These are phyloP conservation scores for Entophlyctis helioformis DNA, from an alignment of 192 early-diverging fungal genomes.

Conservation along the genomic window DNA sequence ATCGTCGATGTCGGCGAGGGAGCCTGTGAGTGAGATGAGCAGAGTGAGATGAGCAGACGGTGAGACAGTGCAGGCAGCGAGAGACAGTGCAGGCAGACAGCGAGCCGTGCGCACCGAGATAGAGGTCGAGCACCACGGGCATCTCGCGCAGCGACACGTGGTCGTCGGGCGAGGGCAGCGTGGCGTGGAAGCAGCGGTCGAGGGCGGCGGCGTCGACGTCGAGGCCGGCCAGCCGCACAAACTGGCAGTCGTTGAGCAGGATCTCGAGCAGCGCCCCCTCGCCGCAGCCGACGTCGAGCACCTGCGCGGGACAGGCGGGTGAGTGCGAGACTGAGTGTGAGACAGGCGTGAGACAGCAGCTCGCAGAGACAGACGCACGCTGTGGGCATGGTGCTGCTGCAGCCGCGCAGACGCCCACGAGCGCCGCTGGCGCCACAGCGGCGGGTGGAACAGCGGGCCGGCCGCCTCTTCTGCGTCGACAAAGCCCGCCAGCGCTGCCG, in stretches of 20 bases:
- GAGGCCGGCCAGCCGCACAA: conserved; percentile 54
- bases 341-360: too few relatives aligned
- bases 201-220: conserved; percentile 47
- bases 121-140: conserved; percentile 49
- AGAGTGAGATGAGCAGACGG: too few relatives aligned
- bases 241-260: conserved; percentile 45
- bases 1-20: conserved; percentile 31
- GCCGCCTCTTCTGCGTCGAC: too few relatives aligned
- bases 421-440: too few relatives aligned
- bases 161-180: conserved; percentile 52
- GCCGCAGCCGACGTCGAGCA: conserved; percentile 85
- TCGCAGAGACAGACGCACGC: too few relatives aligned
- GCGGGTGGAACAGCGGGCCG: too few relatives aligned
- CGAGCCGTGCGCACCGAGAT: conserved; percentile 32
- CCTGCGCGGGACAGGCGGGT: conserved; percentile 11
- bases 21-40: conserved; percentile 35
- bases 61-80: too few relatives aligned
- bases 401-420: too few relatives aligned
- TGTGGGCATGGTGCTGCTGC: too few relatives aligned
- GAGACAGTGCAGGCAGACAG: neutral
- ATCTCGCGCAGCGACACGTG: conserved; percentile 41
- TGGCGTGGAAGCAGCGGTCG: conserved; percentile 23
- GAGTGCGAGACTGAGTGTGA: too few relatives aligned
- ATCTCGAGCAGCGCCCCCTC: conserved; percentile 61
- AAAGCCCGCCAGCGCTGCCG: too few relatives aligned